Evolutionary conservation across 1,284 basidiomycete genomes (phyloP).

Genomic region (Pseudozyma flocculosa): DNA sequence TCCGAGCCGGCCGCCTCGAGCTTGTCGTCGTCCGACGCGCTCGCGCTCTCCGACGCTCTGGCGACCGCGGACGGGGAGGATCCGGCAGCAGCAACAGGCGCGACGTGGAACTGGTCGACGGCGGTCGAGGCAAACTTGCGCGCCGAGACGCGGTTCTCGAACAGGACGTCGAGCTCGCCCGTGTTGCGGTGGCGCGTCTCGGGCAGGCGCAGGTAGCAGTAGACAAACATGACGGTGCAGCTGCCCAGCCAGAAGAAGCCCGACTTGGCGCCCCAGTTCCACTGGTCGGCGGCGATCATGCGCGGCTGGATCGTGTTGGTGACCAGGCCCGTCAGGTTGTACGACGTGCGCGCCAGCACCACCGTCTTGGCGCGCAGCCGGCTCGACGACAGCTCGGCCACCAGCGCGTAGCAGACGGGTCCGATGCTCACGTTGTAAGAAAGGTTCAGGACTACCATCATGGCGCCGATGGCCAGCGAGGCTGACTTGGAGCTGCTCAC

Average conservation of each 20-base stretch:
- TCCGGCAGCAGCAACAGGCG: too few species aligned
- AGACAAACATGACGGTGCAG: constrained; percentile 58
- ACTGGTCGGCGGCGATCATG: constrained; percentile 59
- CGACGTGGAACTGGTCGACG: too few species aligned
- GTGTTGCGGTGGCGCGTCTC: constrained; percentile 60
- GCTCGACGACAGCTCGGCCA: constrained; percentile 61
- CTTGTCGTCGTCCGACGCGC: too few species aligned
- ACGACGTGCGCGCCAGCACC: constrained; percentile 61
- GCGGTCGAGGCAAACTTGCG: constrained; percentile 49
- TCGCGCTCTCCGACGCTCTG: too few species aligned
- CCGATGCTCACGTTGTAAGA: constrained; percentile 59
- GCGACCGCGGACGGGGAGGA: too few species aligned
- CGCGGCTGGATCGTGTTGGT: constrained; percentile 61
- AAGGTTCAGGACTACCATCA: constrained; percentile 61
- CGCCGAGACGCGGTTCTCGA: constrained; percentile 55
- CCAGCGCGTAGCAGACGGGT: constrained; percentile 60
- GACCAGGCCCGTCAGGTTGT: constrained; percentile 56
- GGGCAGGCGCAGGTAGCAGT: constrained; percentile 56
- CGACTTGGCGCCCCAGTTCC: constrained; percentile 60
- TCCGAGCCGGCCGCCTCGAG: too few species aligned
- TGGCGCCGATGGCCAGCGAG: constrained; percentile 59
- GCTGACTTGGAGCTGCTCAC: constrained; percentile 54
- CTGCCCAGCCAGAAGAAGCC: constrained; percentile 60
- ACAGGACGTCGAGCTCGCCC: constrained; percentile 60
- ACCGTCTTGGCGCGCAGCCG: constrained; percentile 63